Evolutionary conservation across 257 asterid species (phyloP), one percentile per base, ranked within the genome.

Genomic region (Solanum tacnaense): DNA sequence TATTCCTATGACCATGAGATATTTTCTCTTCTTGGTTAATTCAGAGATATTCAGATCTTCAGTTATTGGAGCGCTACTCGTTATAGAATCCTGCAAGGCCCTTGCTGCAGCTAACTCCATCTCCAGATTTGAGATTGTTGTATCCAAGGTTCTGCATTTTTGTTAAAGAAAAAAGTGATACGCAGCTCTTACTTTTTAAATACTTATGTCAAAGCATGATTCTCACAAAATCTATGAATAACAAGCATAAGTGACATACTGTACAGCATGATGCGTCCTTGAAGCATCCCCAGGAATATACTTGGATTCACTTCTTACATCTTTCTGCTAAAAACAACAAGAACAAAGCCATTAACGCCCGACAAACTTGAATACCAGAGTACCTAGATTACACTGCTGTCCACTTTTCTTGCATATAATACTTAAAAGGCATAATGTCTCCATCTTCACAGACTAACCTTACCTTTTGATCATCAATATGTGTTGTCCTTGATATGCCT

Each of bases 81-180:
- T 93, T 34, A 93, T 87, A 87, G 96, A 92, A 92, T 94, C 98
- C 92, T 96, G 98, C 82, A 92, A 91, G 65, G 98, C 96, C 91
- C 96, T 95, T 79, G 98, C 98, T 44, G 94, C 93, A 86, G 99
- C 98, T 84, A 96, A 90, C 87, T 95, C 99, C 97, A 93, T 95
- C 92, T 96, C 98, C 94, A 96, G 92, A 90, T 91, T 90, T 9
- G 96, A 95, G 87, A 96, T 96, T 31, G 98, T 93, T 91, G 93
- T 95, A 89, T 96, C 96, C 70, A 96, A 90, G 46, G 92, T 93
- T 87, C 99, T 96, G 95, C 92, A 90, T 39, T 86, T 86, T 88
- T 73, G 86, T 49, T 81, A 70, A 44, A 32, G 44, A 9, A 34
- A 3, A 68, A 39, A 70, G 68, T 65, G 6, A 36, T 4, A 9